A percentile compares a stretch with the other conserved stretches of the same genome.
Evolutionary conservation across 2,329 filamentous ascomycete species (phyloP).

Genomic region (Claviceps fusiformis): DNA sequence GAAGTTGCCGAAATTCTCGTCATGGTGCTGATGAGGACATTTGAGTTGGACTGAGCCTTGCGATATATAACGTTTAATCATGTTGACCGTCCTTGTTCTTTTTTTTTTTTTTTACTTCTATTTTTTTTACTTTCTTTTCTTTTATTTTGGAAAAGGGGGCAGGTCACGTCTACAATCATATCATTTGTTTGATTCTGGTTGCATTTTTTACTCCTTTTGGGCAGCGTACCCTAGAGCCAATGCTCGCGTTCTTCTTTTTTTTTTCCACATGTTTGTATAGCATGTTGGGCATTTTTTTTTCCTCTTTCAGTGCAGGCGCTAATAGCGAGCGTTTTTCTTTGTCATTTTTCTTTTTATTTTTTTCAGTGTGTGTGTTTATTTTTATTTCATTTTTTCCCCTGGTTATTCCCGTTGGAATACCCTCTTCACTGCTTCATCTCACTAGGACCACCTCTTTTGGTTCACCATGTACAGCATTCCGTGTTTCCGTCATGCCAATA

Average conservation of each 20-base stretch:
- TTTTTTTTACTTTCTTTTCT: not conserved
- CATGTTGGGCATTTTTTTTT: not conserved
- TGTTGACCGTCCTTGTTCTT: not conserved
- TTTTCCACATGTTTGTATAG: not conserved
- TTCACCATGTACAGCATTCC: too few species aligned
- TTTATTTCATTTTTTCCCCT: too few species aligned
- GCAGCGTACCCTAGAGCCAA: not conserved
- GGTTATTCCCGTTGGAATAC: too few species aligned
- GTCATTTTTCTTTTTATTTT: not conserved
- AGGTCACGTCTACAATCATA: not conserved
- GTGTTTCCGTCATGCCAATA: too few species aligned
- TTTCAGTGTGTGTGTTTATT: too few species aligned
- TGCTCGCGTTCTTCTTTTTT: not conserved
- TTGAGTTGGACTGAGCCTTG: too few species aligned
- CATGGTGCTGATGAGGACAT: not conserved
- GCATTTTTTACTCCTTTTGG: not conserved
- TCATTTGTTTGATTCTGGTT: not conserved
- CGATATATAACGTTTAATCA: too few species aligned
- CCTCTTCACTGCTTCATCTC: too few species aligned
- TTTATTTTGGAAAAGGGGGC: not conserved
- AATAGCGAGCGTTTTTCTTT: not conserved
- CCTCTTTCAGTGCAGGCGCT: not conserved
- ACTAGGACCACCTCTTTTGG: too few species aligned
- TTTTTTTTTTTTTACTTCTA: not conserved
- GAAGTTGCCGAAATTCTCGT: not conserved